These are phyloP conservation scores for Botrytis fragariae DNA, from an alignment of 2,329 filamentous ascomycete species.

Conservation along the genomic window DNA sequence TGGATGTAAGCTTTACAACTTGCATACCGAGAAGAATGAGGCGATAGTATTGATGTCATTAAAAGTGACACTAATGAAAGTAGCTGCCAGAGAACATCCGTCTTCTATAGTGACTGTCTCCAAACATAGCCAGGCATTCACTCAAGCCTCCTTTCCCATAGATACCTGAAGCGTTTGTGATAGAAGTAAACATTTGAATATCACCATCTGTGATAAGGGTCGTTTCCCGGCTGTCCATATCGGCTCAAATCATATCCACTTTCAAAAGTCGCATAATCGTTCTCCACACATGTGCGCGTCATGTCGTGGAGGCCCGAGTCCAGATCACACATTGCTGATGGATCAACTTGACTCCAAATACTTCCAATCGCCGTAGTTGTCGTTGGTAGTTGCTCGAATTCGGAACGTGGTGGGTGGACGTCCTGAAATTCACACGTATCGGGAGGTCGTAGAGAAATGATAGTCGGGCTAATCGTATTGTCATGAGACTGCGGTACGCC, in stretches of 20 bases:
- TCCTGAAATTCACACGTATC: not conserved
- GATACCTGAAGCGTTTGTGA: not conserved
- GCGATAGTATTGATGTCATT: not conserved
- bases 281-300: not conserved
- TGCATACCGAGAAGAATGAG: not conserved
- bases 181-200: not conserved
- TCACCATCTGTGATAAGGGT: not conserved
- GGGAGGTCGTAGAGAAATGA: not conserved
- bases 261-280: not conserved
- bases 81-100: not conserved
- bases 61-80: not conserved
- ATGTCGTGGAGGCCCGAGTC: not conserved
- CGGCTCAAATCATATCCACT: not conserved
- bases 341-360: not conserved
- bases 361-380: not conserved
- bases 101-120: not conserved
- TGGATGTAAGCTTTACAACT: not conserved
- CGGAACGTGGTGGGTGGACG: not conserved
- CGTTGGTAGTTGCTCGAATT: not conserved
- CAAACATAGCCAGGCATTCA: not conserved
- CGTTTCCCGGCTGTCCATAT: not conserved
- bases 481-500: not conserved
- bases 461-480: not conserved
- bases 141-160: not conserved
- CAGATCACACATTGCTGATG: not conserved